A percentile compares a stretch with the other conserved stretches of the same genome.
Conservation (phyloP, 2,329 filamentous ascomycete species). For the Arthrobotrys entomopaga region DNA sequence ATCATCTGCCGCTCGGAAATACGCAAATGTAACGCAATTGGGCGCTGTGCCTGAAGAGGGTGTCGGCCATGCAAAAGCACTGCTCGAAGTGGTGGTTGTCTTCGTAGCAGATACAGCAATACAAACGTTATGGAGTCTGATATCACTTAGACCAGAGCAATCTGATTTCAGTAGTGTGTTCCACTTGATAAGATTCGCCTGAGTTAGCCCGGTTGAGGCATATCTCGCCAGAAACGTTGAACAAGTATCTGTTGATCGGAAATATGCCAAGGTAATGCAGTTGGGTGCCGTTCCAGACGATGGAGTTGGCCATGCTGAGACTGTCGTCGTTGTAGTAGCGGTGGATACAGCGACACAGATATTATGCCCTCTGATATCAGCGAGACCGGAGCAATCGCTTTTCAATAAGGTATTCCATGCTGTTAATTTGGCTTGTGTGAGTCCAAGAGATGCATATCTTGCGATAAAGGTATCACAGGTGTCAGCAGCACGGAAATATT, state of each 20-base stretch:
- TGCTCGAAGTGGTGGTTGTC: constrained; percentile 3
- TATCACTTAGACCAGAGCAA: constrained; percentile 20
- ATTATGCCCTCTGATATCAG: constrained; percentile 5
- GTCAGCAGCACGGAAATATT: constrained; percentile 16
- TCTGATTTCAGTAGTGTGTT: constrained; percentile 20
- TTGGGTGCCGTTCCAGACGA: constrained; percentile 6
- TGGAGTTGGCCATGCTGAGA: neutral
- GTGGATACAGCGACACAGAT: neutral
- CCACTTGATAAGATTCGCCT: constrained; percentile 24
- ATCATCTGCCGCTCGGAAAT: neutral
- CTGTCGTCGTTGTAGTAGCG: neutral
- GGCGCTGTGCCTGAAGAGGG: constrained; percentile 2
- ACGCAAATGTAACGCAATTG: constrained; percentile 13
- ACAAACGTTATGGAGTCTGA: constrained; percentile 20
- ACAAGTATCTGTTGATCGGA: neutral
- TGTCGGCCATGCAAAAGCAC: constrained; percentile 1
- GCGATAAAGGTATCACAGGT: constrained; percentile 32
- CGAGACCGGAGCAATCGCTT: constrained; percentile 20
- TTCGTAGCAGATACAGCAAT: constrained; percentile 4
- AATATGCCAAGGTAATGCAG: constrained; percentile 15
- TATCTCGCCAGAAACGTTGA: constrained; percentile 14
- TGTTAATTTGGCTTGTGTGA: constrained; percentile 24
- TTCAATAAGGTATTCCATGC: constrained; percentile 23
- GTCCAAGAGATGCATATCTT: constrained; percentile 6
- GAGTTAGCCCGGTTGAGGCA: constrained; percentile 4